Percentiles rank a stretch among this genome's conserved stretches.
phyloP scores from a whole-genome alignment of 2,329 filamentous ascomycete species.

The Daldinia eschscholtzii region DNA sequence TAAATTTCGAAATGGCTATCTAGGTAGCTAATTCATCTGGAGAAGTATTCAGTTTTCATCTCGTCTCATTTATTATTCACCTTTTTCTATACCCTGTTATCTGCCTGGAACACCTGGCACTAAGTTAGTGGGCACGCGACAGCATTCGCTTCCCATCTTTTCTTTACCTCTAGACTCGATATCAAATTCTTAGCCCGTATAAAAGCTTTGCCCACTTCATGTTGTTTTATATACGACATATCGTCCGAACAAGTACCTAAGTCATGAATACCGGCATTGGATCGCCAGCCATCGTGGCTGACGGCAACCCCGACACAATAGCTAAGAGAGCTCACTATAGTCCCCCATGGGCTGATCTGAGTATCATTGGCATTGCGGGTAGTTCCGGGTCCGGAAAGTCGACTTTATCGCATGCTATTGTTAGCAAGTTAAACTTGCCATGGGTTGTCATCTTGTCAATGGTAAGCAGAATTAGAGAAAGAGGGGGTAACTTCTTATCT shows the following conservation, averaged over 20 bases:
- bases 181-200: background rate
- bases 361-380: constrained; percentile 95
- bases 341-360: constrained; percentile 95
- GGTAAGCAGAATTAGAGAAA: constrained; percentile 64
- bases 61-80: constrained; percentile 24
- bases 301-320: constrained; percentile 58
- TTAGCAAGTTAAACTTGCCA: constrained; percentile 88
- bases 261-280: constrained; percentile 50
- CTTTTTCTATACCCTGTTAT: constrained; percentile 20
- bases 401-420: constrained; percentile 90
- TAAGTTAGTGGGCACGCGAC: constrained; percentile 34
- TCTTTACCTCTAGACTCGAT: constrained; percentile 3
- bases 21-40: background rate
- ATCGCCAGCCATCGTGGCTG: constrained; percentile 48
- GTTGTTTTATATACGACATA: constrained; percentile 32
- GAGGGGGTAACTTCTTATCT: constrained; percentile 40
- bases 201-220: constrained; percentile 26
- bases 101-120: constrained; percentile 32
- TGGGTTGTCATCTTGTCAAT: constrained; percentile 99
- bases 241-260: constrained; percentile 19
- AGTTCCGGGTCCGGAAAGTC: constrained; percentile 97
- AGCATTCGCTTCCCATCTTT: constrained; percentile 15
- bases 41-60: background rate
- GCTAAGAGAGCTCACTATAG: constrained; percentile 80
- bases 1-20: background rate